Percentiles rank a stretch among this genome's conserved stretches.
These are phyloP conservation scores for Clavispora asparagi DNA, from an alignment of 805 yeast genomes.

Conservation along the genomic window DNA sequence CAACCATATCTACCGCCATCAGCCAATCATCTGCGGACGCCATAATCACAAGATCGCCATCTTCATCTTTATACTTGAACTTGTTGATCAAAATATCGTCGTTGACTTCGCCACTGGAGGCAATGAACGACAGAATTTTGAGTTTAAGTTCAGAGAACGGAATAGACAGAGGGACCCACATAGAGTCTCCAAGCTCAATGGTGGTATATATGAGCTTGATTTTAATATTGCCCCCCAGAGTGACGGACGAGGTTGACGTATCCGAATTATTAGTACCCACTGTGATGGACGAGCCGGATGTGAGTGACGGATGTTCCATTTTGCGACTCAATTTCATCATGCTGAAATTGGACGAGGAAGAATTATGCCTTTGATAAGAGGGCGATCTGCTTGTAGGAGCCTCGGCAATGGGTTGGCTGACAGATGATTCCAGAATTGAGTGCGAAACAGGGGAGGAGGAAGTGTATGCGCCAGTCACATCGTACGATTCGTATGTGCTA, in stretches of 20 bases:
- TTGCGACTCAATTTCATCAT: constrained; percentile 26
- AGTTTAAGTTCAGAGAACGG: constrained; percentile 53
- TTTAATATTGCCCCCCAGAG: constrained; percentile 9
- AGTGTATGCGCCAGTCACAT: constrained; percentile 16
- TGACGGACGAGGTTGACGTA: constrained; percentile 4
- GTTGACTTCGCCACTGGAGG: constrained; percentile 47
- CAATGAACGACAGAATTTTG: constrained; percentile 49
- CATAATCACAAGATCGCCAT: constrained; percentile 86
- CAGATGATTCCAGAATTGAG: not conserved
- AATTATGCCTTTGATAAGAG: constrained; percentile 34
- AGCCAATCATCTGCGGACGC: constrained; percentile 84
- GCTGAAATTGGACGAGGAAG: constrained; percentile 39
- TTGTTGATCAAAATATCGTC: constrained; percentile 49
- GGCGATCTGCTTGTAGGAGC: constrained; percentile 19
- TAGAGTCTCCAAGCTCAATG: constrained; percentile 22
- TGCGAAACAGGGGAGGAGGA: constrained; percentile 10
- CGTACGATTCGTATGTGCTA: constrained; percentile 24
- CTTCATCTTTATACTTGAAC: constrained; percentile 87
- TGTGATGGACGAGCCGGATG: constrained; percentile 15
- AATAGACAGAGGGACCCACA: constrained; percentile 23
- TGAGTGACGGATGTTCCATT: not conserved
- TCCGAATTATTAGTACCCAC: constrained; percentile 6
- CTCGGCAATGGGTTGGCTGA: constrained; percentile 1
- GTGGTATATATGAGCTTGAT: constrained; percentile 32
- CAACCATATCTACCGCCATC: constrained; percentile 66